Evolutionary conservation across 179 eudicot genomes (phyloP).

Genomic region (Drosera spatulata): DNA sequence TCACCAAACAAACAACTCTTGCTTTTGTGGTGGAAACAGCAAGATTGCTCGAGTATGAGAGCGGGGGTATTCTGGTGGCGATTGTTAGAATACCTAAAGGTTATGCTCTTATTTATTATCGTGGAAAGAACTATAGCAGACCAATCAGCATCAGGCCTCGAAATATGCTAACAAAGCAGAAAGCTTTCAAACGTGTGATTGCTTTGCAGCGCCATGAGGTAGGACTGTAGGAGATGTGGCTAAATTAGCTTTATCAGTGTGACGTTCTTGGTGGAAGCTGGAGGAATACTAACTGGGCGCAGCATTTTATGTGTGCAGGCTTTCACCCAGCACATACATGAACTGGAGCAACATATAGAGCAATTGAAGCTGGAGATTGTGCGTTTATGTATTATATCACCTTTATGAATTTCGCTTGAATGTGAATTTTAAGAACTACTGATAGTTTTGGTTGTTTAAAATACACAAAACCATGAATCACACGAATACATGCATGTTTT

Average conservation of each 20-base stretch:
- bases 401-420: no score
- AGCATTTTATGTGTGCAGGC: slow-evolving; percentile 36
- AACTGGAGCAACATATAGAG: slow-evolving; percentile 67
- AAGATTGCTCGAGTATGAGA: slow-evolving; percentile 81
- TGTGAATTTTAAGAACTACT: no score
- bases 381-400: slow-evolving; percentile 15
- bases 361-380: slow-evolving; percentile 58
- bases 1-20: slow-evolving; percentile 78
- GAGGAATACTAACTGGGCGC: neutral
- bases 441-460: no score
- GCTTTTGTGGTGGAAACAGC: slow-evolving; percentile 90
- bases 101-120: slow-evolving; percentile 81
- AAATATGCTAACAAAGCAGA: slow-evolving; percentile 85
- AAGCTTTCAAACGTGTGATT: slow-evolving; percentile 81
- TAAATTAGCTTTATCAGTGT: no score
- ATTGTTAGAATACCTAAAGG: slow-evolving; percentile 91
- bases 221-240: slow-evolving; percentile 7
- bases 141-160: slow-evolving; percentile 85
- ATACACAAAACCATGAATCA: no score
- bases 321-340: slow-evolving; percentile 80
- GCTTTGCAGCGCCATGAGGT: slow-evolving; percentile 99
- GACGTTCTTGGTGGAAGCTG: neutral
- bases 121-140: slow-evolving; percentile 92
- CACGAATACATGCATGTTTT: no score
- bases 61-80: slow-evolving; percentile 88